Percentiles rank a stretch among this genome's conserved stretches.
Evolutionary conservation across 148 eudicot genomes (phyloP).

Genomic region (Camellia lanceoleosa): DNA sequence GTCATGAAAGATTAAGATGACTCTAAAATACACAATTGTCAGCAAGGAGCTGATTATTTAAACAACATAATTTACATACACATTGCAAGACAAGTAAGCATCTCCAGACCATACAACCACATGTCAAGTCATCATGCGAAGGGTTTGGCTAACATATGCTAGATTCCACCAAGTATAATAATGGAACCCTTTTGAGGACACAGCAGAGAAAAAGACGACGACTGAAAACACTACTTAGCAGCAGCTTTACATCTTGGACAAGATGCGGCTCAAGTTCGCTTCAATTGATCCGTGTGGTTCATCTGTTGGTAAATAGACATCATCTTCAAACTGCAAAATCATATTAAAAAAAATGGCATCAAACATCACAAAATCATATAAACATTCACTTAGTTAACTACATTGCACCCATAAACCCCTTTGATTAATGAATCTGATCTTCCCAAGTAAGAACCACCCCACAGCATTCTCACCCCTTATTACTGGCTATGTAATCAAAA

Average conservation of each 20-base stretch:
- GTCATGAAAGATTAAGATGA: neutral
- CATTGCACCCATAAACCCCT: neutral
- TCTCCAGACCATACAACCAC: too few relatives aligned
- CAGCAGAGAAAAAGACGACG: neutral
- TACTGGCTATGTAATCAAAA: too few relatives aligned
- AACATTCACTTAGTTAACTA: neutral
- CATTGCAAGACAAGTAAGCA: neutral
- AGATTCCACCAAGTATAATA: too few relatives aligned
- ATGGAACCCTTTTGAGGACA: neutral
- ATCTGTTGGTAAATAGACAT: conserved; percentile 81
- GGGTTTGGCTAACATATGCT: too few relatives aligned
- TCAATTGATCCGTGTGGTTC: conserved; percentile 93
- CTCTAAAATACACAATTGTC: neutral
- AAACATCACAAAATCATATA: neutral
- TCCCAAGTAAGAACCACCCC: neutral
- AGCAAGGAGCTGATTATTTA: neutral
- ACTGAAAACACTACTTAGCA: neutral
- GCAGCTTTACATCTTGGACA: conserved; percentile 54
- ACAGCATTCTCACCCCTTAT: neutral
- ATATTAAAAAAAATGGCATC: neutral
- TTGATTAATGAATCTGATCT: neutral
- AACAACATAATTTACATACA: neutral
- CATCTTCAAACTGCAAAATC: conserved; percentile 70
- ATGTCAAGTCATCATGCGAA: too few relatives aligned
- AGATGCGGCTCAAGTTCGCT: conserved; percentile 73